phyloP scores from a whole-genome alignment of 2,329 filamentous ascomycete genomes.

The Botrytis cinerea region DNA sequence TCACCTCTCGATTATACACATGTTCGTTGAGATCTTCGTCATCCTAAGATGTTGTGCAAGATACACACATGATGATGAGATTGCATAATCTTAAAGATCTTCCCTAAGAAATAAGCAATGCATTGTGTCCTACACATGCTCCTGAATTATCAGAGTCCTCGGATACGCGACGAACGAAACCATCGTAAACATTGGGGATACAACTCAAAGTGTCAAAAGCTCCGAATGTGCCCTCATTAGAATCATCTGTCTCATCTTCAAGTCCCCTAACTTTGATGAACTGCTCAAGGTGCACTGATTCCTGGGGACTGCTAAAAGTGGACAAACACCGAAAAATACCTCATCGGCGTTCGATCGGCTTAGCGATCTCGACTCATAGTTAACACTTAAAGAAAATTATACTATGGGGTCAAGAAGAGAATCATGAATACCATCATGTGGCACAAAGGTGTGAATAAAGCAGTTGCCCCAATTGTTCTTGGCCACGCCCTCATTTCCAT shows the following conservation, averaged over 20 bases:
- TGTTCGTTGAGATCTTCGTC: not conserved
- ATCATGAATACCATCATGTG: not conserved
- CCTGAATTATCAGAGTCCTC: too few species aligned
- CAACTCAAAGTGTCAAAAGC: constrained; percentile 20
- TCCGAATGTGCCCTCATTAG: constrained; percentile 35
- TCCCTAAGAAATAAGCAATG: not conserved
- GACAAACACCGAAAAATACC: not conserved
- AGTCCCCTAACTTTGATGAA: not conserved
- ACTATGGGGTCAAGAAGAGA: not conserved
- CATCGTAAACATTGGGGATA: not conserved
- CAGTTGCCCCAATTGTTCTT: not conserved
- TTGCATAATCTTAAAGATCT: too few species aligned
- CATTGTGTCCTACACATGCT: not conserved
- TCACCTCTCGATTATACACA: not conserved
- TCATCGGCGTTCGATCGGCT: not conserved
- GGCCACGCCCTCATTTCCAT: not conserved
- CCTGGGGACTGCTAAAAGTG: constrained; percentile 34
- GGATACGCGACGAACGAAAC: not conserved
- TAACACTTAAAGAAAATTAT: not conserved
- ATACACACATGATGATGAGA: not conserved
- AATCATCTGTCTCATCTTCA: constrained; percentile 22
- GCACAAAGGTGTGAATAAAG: not conserved
- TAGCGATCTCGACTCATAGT: too few species aligned
- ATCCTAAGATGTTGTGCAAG: not conserved
- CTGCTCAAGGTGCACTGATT: constrained; percentile 27